Evolutionary conservation across 805 yeast genomes (phyloP), one percentile per base, ranked within the genome.

Genomic region (Sugiyamaella boreocaroliniensis): DNA sequence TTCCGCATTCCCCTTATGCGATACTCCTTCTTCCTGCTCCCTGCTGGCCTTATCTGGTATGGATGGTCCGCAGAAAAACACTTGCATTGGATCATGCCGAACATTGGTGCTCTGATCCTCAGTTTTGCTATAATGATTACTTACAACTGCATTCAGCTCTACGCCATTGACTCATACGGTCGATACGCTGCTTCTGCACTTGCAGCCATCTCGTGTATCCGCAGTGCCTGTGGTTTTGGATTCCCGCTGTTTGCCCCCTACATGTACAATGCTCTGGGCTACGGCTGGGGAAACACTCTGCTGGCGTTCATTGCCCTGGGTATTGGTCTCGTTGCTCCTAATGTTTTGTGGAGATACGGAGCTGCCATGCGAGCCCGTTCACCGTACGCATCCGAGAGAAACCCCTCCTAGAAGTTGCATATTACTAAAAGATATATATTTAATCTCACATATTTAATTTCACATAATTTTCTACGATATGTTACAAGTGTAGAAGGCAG

Each of bases 211-310:
- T 78, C 87, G 0, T 74, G 82, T 53, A 75, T 81, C 58, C 73
- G 93, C 60, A 80, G 87, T 5, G 63, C 78, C 41, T 75, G 83
- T 60, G 92, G 89, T 0, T 85, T 82, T 51, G 72, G 77, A 12
- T 83, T 85, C 70, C 93, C 89, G 8, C 68, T 83, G 34, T 81
- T 82, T 64, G 86, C 84, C 1, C 69, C 74, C 10, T 68, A 74
- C 6, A 77, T 83, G 82, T 84, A 80, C 63, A 66, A 67, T 43
- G 58, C 57, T 11, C 64, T 85, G 37, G 82, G 83, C 22, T 81
- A 80, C 58, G 87, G 86, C 4, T 83, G 88, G 88, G 86, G 86
- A 19, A 77, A 79, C 61, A 75, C 85, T 0, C 63, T 83, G 59
- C 77, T 81, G 61, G 89, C 77, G 0, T 71, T 82, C 42, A 64